Conservation (phyloP, 768 basidiomycete genomes). For the Suillus decipiens region DNA sequence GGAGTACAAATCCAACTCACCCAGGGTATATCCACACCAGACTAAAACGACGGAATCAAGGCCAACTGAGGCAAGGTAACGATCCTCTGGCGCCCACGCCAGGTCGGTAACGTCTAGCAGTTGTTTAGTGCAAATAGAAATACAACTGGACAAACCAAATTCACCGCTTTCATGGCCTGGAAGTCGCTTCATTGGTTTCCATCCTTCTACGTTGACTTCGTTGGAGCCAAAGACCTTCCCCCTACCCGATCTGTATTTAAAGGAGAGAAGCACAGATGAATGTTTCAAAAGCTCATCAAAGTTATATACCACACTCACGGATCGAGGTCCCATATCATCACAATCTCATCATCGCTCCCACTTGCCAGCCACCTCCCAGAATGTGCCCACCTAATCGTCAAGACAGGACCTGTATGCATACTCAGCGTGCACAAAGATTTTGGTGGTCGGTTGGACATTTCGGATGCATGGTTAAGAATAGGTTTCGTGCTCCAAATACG, state of each 20-base stretch:
- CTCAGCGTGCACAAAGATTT: constrained; percentile 89
- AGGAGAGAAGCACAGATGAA: constrained; percentile 11
- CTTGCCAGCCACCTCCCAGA: constrained; percentile 93
- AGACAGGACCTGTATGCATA: constrained; percentile 92
- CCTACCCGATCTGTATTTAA: constrained; percentile 58
- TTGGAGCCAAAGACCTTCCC: constrained; percentile 94
- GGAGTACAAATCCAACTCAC: constrained; percentile 42
- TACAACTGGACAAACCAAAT: constrained; percentile 23
- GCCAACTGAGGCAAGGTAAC: constrained; percentile 91
- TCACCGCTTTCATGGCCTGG: constrained; percentile 94
- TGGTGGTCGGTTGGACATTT: constrained; percentile 69
- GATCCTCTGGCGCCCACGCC: constrained; percentile 92
- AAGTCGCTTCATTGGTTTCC: constrained; percentile 91
- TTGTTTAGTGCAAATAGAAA: constrained; percentile 11
- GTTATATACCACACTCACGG: constrained; percentile 59
- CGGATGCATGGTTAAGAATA: constrained; percentile 75
- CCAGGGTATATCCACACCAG: constrained; percentile 92
- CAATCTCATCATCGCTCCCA: constrained; percentile 93
- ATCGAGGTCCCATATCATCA: constrained; percentile 97
- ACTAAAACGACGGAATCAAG: constrained; percentile 89
- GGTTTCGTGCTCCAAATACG: constrained; percentile 98
- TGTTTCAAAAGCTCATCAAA: constrained; percentile 10
- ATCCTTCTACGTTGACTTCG: constrained; percentile 95
- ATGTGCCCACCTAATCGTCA: constrained; percentile 92
- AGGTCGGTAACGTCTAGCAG: constrained; percentile 87